Base-by-base conservation (phyloP, 2,329 filamentous ascomycete genomes). In the Huntiella bhutanensis region DNA sequence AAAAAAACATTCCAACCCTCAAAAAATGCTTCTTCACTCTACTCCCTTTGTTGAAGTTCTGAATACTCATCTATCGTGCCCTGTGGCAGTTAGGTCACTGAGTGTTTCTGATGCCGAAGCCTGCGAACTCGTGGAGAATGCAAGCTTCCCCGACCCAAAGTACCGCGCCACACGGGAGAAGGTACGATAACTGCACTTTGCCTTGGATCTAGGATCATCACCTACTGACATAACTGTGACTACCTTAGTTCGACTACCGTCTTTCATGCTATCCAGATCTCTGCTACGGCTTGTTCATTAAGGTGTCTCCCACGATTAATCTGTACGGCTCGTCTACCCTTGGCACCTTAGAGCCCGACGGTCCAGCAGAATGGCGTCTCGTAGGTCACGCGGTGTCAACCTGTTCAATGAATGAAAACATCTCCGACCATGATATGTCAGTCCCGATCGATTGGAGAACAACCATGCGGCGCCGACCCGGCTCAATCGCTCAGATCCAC, bases 351-450 rank as follows among this genome's bases (percentile, higher is more conserved):
- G 19, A 46, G 8, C 35, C 37, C 16, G 15, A 22, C 10, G 6
- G 52, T 38, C 54, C 57, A 36, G 50, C 50, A 28, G 54, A 55
- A 49, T 68, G 70, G 51, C 69, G 83, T 39, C 68, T 94, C 17
- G 68, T 94, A 41, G 86, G 75, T 35, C 83, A 93, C 60, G 69
- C 88, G 53, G 67, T 93, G 51, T 73, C 81, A 15, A 87, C 85
- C 10, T 78, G 82, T 53, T 80, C 77, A 34, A 65, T 67, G 34
- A 70, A 72, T 43, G 57, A 63, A 0, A 61, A 73, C 37, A 75
- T 92, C 46, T 82, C 77, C 1, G 85, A 93, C 55, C 68, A 68
- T 5, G 76, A 83, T 52, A 93, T 94, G 83, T 71, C 68, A 16
- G 68, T 79, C 37, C 84, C 85, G 1, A 59, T 65, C 35, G 70